Evolutionary conservation across 2,329 filamentous ascomycete species (phyloP), one percentile per base, ranked within the genome.

Genomic region (Hypoxylon sp.): DNA sequence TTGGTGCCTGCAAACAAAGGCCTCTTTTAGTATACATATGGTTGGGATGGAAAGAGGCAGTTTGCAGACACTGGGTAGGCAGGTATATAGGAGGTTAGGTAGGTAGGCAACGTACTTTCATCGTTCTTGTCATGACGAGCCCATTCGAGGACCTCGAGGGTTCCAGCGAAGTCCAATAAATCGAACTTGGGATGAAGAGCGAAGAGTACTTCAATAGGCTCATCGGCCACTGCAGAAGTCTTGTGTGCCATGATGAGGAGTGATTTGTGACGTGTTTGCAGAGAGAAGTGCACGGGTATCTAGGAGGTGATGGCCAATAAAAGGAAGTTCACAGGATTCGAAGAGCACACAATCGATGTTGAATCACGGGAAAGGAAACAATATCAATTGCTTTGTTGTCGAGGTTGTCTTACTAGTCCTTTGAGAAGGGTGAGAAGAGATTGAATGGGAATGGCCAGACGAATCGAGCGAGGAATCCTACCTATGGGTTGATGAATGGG

Each of bases 101-200:
- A n/a, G n/a, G 17, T 22, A 55, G 46, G n/a, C 60, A 73, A 81
- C 85, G 77, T 82, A 88, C 88, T 80, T 40, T 81, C 77, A 74
- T 89, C 84, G 59, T 85, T 83, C 72, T 83, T 81, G 71, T 89
- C 82, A 69, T 89, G 86, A 46, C 83, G 82, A 65, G 86, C 85
- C 54, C 77, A 78, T 70, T 79, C 79, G 63, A 90, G 81, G 69
- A 84, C 83, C 81, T 88, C 84, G 57, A 86, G 77, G 48, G 86
- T 83, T 71, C 86, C 87, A 63, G 86, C 84, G 73, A 89, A 85
- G 82, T 89, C 87, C 72, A 89, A 74, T 65, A 89, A 78, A 77
- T 89, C 82, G 77, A 89, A 90, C 78, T 88, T 87, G 77, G 84
- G 80, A 61, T 90, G 87, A 74, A 90, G 83, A 74, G 84, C 87